Conservation (phyloP, 2,329 filamentous ascomycete species). For the Scedosporium boydii region DNA sequence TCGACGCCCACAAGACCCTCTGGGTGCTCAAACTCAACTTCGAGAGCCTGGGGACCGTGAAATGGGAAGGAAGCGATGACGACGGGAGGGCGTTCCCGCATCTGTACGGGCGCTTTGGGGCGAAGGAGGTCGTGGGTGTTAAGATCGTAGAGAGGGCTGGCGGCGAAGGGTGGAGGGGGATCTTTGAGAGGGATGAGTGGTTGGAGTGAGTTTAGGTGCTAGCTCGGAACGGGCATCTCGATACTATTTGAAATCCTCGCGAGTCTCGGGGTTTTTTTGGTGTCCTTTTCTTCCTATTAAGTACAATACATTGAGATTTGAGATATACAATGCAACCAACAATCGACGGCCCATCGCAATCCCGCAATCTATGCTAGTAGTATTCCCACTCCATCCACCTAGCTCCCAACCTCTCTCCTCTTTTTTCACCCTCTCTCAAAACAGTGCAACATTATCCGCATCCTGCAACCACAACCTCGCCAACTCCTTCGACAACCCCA, state of each 20-base stretch:
- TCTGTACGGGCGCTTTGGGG: slow-evolving; percentile 49
- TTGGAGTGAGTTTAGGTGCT: neutral
- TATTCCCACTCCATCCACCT: neutral
- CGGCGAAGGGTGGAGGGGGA: slow-evolving; percentile 36
- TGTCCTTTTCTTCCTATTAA: neutral
- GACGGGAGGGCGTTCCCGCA: slow-evolving; percentile 36
- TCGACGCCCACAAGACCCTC: slow-evolving; percentile 25
- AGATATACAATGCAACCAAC: neutral
- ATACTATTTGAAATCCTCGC: too few species aligned
- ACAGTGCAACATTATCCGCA: slow-evolving; percentile 44
- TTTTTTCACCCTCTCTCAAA: slow-evolving; percentile 14
- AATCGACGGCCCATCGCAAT: neutral
- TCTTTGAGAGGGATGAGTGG: slow-evolving; percentile 19
- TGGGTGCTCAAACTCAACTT: slow-evolving; percentile 47
- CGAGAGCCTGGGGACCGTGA: slow-evolving; percentile 27
- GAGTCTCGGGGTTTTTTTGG: neutral
- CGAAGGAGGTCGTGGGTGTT: slow-evolving; percentile 36
- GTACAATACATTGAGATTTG: neutral
- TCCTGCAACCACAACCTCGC: slow-evolving; percentile 60
- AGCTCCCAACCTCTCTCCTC: neutral
- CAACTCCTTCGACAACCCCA: slow-evolving; percentile 67
- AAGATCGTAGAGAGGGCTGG: slow-evolving; percentile 35
- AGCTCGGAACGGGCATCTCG: too few species aligned
- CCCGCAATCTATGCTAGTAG: neutral
- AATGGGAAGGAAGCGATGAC: slow-evolving; percentile 43